Evolutionary conservation across 306 rosid species (phyloP), one percentile per base, ranked within the genome.

Genomic region (Cajanus cajan): DNA sequence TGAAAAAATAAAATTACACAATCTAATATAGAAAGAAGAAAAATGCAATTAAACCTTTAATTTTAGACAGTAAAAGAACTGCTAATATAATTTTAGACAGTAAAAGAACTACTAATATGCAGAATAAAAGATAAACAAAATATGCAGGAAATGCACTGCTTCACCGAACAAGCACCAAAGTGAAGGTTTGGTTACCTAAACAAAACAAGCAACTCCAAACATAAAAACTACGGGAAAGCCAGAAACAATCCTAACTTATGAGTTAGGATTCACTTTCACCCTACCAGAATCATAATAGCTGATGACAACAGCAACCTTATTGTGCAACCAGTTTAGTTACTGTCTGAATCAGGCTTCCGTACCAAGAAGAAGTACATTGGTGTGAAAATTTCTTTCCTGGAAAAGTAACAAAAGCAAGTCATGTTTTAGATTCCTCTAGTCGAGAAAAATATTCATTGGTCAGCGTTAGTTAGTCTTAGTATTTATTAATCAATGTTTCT

Each of bases 341-440:
- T 79, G 1, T 66, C 87, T 22, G 91, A 82, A 47, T 51, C 64
- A 11, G 97, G 96, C 89, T 95, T 95, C 82, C 90, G 86, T 2
- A 88, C 99, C 92, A 95, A 73, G 87, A 95, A 95, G 94, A 95
- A 95, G 80, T 95, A 95, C 96, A 93, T 78, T 15, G 99, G 98
- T 4, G 99, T 95, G 86, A 95, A 95, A 67, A 95, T 93, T 85
- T 93, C 99, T 71, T 47, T 93, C 94, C 99, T 91, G 91, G 55
- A 77, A 85, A 55, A 55, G 39, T 44, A 40, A 73, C 57, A 83
- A 1, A 72, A 43, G 19, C 64, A 45, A 61, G 21, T 77, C 68
- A 73, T 43, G 68, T 43, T 40, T 41, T 12, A 68, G 51, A 66
- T 19, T 66, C 50, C 51, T 66, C 18, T 10, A 15, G 1, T 39